phyloP scores from a whole-genome alignment of 2,329 filamentous ascomycete species.

The Aspergillus neoniger region DNA sequence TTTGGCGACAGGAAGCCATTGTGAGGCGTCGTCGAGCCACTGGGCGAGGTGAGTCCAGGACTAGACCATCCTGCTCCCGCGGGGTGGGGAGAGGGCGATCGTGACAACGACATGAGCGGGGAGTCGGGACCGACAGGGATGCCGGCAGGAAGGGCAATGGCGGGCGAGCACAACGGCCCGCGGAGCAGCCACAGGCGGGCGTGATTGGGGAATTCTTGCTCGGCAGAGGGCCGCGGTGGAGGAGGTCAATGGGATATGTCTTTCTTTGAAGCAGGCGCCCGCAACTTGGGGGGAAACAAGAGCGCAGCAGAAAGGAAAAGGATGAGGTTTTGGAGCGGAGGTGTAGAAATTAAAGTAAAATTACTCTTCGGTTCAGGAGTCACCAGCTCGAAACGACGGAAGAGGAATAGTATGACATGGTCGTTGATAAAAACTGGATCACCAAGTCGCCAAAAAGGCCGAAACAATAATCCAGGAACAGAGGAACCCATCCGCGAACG shows the following conservation, averaged over 20 bases:
- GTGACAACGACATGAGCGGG: slow-evolving; percentile 74
- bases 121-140: slow-evolving; percentile 56
- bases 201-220: background rate
- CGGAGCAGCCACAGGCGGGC: background rate
- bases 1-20: slow-evolving; percentile 39
- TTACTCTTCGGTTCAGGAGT: background rate
- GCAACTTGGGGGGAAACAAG: background rate
- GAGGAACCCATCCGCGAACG: slow-evolving; percentile 6
- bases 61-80: slow-evolving; percentile 82
- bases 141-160: slow-evolving; percentile 5
- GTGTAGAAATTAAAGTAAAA: slow-evolving; percentile 8
- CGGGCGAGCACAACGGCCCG: background rate
- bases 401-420: slow-evolving; percentile 9
- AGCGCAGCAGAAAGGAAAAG: background rate
- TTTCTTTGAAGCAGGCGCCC: slow-evolving; percentile 1
- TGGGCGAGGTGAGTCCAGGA: slow-evolving; percentile 73
- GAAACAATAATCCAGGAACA: slow-evolving; percentile 1
- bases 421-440: background rate
- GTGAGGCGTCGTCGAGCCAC: slow-evolving; percentile 68
- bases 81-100: slow-evolving; percentile 81
- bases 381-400: slow-evolving; percentile 8
- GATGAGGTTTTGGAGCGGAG: background rate
- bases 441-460: background rate
- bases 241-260: slow-evolving; percentile 1
- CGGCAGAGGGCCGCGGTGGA: background rate